Evolutionary conservation across 2,329 filamentous ascomycete genomes (phyloP).

Genomic region (Venturiaceae sp.): DNA sequence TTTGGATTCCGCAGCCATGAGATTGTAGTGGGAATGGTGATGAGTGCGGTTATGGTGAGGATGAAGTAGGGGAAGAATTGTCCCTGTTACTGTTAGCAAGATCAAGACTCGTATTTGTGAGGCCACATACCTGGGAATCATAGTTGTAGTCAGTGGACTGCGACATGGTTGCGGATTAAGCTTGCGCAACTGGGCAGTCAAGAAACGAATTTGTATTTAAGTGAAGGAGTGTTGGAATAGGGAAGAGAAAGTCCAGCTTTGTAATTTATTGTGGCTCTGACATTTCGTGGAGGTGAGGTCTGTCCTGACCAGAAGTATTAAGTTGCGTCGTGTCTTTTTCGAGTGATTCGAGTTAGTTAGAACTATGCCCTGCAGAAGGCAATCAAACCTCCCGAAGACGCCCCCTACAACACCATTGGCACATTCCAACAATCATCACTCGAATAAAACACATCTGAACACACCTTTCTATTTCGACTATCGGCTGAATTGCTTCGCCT

Average conservation of each 20-base stretch:
- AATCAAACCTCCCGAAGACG: too few relatives aligned
- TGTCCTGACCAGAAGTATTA: too few relatives aligned
- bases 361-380: too few relatives aligned
- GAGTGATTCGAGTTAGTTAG: too few relatives aligned
- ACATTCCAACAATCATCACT: too few relatives aligned
- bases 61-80: constrained; percentile 99
- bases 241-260: too few relatives aligned
- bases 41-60: constrained; percentile 75
- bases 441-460: not conserved
- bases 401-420: too few relatives aligned
- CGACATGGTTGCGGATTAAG: constrained; percentile 52
- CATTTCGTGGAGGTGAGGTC: too few relatives aligned
- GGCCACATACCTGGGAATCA: constrained; percentile 66
- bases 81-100: constrained; percentile 45
- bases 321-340: too few relatives aligned
- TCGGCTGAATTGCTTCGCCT: not conserved
- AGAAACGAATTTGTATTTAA: too few relatives aligned
- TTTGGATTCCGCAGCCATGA: constrained; percentile 72
- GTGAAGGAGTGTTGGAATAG: too few relatives aligned
- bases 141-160: constrained; percentile 80
- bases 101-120: not conserved
- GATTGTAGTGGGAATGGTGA: constrained; percentile 87
- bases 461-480: not conserved
- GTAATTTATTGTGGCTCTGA: too few relatives aligned
- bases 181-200: not conserved